Percentiles rank a stretch among this genome's conserved stretches.
phyloP scores from a whole-genome alignment of 768 basidiomycete genomes.

The Serendipita sp. region DNA sequence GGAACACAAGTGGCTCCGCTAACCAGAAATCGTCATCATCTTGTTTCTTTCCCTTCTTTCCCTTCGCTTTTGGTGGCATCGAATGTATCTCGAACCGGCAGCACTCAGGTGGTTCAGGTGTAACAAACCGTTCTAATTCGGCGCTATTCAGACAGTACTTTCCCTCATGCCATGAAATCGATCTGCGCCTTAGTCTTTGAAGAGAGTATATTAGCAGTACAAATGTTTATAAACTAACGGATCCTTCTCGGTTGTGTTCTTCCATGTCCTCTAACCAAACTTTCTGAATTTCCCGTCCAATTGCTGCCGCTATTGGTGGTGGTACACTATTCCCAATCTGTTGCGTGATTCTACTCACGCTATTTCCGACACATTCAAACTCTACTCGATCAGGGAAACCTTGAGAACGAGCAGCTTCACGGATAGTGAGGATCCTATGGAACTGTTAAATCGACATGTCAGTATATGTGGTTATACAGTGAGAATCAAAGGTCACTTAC shows the following conservation, averaged over 20 bases:
- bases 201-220: too few relatives aligned
- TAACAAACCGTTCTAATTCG: too few relatives aligned
- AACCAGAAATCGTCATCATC: constrained; percentile 79
- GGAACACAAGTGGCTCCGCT: constrained; percentile 11
- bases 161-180: too few relatives aligned
- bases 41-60: constrained; percentile 72
- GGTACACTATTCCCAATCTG: constrained; percentile 6
- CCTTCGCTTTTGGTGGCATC: constrained; percentile 60
- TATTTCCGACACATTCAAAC: constrained; percentile 37
- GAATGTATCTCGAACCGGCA: background rate
- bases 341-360: constrained; percentile 38
- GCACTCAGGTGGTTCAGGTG: too few relatives aligned
- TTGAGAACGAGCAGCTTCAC: constrained; percentile 66
- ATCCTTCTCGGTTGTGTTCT: background rate
- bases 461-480: background rate
- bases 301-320: background rate
- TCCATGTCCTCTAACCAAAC: background rate
- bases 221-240: background rate
- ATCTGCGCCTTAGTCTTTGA: too few relatives aligned
- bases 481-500: constrained; percentile 24
- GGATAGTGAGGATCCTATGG: constrained; percentile 52
- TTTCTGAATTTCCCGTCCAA: constrained; percentile 6
- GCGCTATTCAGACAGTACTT: too few relatives aligned
- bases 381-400: constrained; percentile 65
- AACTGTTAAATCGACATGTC: constrained; percentile 27